Conservation (phyloP, 1,139 yeast genomes). For the Geotrichum fermentans region DNA sequence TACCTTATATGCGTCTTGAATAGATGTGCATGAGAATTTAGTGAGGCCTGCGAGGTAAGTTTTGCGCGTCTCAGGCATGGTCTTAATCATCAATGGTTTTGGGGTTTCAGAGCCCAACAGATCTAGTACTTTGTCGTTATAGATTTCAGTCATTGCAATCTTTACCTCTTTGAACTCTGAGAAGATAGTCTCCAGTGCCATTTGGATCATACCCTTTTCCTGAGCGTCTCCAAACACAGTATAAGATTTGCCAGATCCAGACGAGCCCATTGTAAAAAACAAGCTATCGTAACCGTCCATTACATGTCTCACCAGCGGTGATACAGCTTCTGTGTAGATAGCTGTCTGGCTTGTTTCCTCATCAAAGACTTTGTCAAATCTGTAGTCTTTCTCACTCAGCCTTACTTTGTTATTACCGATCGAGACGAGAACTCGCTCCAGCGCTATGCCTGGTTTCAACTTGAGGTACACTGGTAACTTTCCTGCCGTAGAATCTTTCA, state of each 20-base stretch:
- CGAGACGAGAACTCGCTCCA: conserved; percentile 23
- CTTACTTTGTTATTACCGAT: conserved; percentile 20
- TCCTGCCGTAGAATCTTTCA: conserved; percentile 4
- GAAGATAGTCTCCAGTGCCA: conserved; percentile 42
- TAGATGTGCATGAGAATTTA: conserved; percentile 31
- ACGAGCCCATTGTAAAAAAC: conserved; percentile 48
- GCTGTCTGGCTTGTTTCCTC: conserved; percentile 34
- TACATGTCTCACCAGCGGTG: conserved; percentile 33
- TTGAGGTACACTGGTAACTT: conserved; percentile 38
- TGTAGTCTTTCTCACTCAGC: conserved; percentile 16
- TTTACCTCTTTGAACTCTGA: conserved; percentile 41
- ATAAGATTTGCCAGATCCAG: conserved; percentile 46
- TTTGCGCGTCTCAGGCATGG: conserved; percentile 28
- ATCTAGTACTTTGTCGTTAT: conserved; percentile 35
- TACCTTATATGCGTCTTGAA: conserved; percentile 31
- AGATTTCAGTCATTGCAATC: conserved; percentile 37
- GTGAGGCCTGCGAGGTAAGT: conserved; percentile 27
- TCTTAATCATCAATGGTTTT: conserved; percentile 27
- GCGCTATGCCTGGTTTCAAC: conserved; percentile 32
- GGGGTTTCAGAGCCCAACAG: conserved; percentile 20
- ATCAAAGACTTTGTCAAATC: conserved; percentile 37
- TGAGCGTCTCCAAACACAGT: conserved; percentile 32
- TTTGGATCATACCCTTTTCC: conserved; percentile 35
- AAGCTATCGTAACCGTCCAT: conserved; percentile 41
- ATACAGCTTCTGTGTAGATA: conserved; percentile 34